Evolutionary conservation across 768 basidiomycete genomes (phyloP), one percentile per base, ranked within the genome.

Genomic region (Holtermanniella nyarrowii): DNA sequence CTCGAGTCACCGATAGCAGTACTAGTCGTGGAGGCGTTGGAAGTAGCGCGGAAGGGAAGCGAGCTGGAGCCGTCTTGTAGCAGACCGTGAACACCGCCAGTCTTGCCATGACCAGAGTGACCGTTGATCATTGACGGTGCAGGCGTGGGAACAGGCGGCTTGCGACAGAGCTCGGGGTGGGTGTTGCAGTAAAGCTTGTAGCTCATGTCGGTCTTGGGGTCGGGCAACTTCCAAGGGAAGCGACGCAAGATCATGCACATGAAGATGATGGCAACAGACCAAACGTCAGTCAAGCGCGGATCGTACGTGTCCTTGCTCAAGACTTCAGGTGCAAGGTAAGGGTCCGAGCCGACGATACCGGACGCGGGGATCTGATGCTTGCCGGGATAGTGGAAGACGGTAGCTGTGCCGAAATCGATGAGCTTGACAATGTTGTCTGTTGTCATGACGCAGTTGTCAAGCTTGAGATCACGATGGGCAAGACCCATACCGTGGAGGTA

Each of bases 361-460:
- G 83, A 82, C 5, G 91, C 88, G 49, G 76, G 77, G 57, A 85
- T 76, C 46, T 77, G 77, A 55, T 80, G 80, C 73, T 89, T 90
- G 52, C 90, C 93, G 0, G 95, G 95, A 67, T 97, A 99, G 61
- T 95, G 89, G 75, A 99, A 99, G 54, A 99, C 91, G 57, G 90
- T 90, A n/a, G 95, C 95, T 4, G 95, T 99, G 48, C 95, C 95
- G 74, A 99, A 99, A 74, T 99, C 95, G 74, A 99, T 99, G 59
- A 99, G 80, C 72, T 99, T 99, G 76, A 99, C 88, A 60, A 95
- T 80, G 67, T 96, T 89, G 66, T 84, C 78, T 2, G 76, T 76
- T n/a, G 86, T 93, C 88, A 99, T 95, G 75, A 99, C 95, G 72
- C 95, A 97, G 72, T 99, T 99, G 76, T 99, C 95, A 54, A 99